Percentiles rank a stretch among this genome's conserved stretches.
Conservation (phyloP, 495 filamentous ascomycete genomes). For the Penicillium dipodomyicola region DNA sequence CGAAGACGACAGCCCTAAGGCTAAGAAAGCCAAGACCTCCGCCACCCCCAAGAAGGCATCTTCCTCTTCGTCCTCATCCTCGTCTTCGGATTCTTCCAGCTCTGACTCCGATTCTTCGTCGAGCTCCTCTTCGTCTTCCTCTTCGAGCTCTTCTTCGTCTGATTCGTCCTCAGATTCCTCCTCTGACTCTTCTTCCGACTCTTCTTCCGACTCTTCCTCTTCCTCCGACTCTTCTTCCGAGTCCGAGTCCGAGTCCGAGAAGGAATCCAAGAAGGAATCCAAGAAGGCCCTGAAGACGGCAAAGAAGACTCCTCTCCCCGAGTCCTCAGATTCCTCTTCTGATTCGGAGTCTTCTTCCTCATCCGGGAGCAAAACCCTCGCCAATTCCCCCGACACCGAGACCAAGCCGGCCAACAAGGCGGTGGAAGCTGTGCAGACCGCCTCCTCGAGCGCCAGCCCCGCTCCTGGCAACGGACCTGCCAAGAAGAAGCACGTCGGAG, state of each 20-base stretch:
- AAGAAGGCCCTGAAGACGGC: constrained; percentile 49
- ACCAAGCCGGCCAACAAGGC: constrained; percentile 26
- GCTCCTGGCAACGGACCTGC: constrained; percentile 42
- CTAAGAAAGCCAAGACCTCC: constrained; percentile 40
- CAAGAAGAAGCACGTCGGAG: constrained; percentile 52
- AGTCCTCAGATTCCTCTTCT: constrained; percentile 39
- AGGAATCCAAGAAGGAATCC: constrained; percentile 27
- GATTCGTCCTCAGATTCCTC: constrained; percentile 35
- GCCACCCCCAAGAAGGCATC: constrained; percentile 13
- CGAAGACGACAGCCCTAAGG: constrained; percentile 39
- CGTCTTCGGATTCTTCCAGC: constrained; percentile 28
- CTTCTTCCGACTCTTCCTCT: constrained; percentile 23
- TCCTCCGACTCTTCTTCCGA: constrained; percentile 41
- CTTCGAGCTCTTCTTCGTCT: constrained; percentile 25
- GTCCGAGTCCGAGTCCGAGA: constrained; percentile 32
- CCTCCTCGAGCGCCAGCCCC: constrained; percentile 45
- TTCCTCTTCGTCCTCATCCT: constrained; percentile 30
- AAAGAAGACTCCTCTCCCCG: constrained; percentile 52
- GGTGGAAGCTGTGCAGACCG: constrained; percentile 23
- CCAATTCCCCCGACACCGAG: constrained; percentile 32
- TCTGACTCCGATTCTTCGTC: constrained; percentile 24
- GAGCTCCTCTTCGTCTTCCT: constrained; percentile 24
- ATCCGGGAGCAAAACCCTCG: constrained; percentile 35
- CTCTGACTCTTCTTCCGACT: constrained; percentile 28
- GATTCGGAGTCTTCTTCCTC: constrained; percentile 22